These are phyloP conservation scores for Prunus mira DNA, from an alignment of 306 rosid genomes.

Conservation along the genomic window DNA sequence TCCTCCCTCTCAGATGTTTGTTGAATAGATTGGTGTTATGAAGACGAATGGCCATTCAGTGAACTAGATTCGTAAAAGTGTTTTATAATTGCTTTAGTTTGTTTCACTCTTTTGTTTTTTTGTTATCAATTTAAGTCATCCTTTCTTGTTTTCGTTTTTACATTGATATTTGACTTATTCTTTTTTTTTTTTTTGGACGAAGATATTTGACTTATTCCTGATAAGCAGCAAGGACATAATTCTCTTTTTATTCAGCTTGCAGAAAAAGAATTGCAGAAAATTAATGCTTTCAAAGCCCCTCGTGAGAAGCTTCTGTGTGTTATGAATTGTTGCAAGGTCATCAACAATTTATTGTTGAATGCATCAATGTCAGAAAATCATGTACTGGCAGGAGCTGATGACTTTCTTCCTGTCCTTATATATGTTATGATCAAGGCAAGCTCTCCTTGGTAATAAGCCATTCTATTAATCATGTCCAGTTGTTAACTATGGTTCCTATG, in stretches of 20 bases:
- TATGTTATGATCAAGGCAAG: constrained; percentile 84
- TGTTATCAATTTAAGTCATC: neutral
- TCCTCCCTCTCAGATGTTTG: neutral
- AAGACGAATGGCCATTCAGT: neutral
- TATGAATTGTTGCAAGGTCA: constrained; percentile 68
- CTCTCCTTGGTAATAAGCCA: constrained; percentile 62
- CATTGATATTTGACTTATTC: neutral
- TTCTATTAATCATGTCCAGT: constrained; percentile 20
- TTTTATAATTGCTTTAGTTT: neutral
- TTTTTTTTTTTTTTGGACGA: no score
- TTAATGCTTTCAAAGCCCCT: constrained; percentile 70
- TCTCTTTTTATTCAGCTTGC: constrained; percentile 48
- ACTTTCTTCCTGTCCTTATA: constrained; percentile 74
- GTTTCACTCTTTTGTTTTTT: neutral
- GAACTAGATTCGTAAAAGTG: neutral
- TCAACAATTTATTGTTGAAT: constrained; percentile 66
- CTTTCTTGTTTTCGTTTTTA: neutral
- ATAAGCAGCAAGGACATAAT: neutral
- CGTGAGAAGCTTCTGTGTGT: constrained; percentile 61
- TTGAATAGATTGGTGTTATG: neutral
- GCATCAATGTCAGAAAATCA: constrained; percentile 57
- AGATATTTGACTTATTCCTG: neutral
- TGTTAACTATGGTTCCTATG: neutral
- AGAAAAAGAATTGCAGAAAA: constrained; percentile 64
- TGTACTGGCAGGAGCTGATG: constrained; percentile 73